Base-by-base conservation (phyloP, 2,329 filamentous ascomycete species). In the Ophiostoma ips region DNA sequence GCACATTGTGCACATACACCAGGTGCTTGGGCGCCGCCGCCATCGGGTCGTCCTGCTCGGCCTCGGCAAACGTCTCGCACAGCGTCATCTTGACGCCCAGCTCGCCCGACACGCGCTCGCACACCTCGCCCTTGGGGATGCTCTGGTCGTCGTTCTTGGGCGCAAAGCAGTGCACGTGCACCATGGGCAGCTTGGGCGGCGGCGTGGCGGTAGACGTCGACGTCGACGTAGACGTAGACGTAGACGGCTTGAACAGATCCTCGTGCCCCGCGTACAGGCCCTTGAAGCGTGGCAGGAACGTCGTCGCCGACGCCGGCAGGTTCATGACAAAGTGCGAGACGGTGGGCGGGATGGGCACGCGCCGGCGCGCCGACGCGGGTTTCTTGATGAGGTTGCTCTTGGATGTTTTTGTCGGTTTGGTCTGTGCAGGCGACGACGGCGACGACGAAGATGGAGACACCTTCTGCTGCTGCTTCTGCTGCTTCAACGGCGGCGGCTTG, bases 261-360 rank as follows among this genome's bases (percentile, higher is more conserved):
- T 88, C 80, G 21, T 78, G 72, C 3, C 80, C 80, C n/a, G 76
- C 68, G 62, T 95, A 96, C 15, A 95, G 66, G 5, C 92, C 90
- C 18, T 80, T 77, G 71, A 88, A 94, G 70, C 59, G 61, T 50
- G 71, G 70, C 19, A 95, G 73, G 63, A 98, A 98, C 52, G 84
- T 81, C 53, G 92, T 82, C 1, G 92, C 90, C 1, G 81, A 84
- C 1, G 89, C 92, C 1, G 92, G 92, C 15, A 98, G 81, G 66
- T 98, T 98, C 87, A 98, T 95, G 57, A 96, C 84, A 64, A 89
- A 98, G 69, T 96, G 92, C n/a, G 81, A 76, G 62, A 96, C 86
- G 35, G 82, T 81, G 2, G 74, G 73, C 2, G 90, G 90, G 43
- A 88, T 71, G 11, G 71, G 68, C 28, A 79, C 61, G 8, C 7